Evolutionary conservation across 176 grass and related monocot species (phyloP).

Genomic region (Lolium perenne): DNA sequence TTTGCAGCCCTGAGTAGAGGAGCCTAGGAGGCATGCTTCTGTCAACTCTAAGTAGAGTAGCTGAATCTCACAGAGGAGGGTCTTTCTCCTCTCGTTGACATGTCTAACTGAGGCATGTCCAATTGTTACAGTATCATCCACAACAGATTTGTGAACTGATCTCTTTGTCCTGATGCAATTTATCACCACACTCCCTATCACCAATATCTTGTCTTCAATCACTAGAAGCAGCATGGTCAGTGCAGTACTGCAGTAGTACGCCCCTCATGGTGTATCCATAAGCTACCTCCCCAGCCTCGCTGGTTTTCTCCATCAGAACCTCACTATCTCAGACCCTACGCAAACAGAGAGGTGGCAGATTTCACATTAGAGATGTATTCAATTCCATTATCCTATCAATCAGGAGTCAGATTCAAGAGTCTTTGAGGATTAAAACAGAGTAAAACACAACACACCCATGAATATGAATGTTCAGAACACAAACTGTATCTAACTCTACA

Average conservation of each 20-base stretch:
- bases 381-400: constrained; percentile 1
- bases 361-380: constrained; percentile 19
- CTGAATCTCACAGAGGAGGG: constrained; percentile 56
- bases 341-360: background rate
- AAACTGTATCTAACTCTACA: background rate
- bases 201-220: constrained; percentile 52
- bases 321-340: constrained; percentile 51
- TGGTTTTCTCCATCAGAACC: constrained; percentile 58
- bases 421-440: background rate
- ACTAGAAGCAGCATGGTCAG: constrained; percentile 56
- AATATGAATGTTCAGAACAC: constrained; percentile 13
- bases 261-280: constrained; percentile 50
- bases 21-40: background rate
- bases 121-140: constrained; percentile 54
- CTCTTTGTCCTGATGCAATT: constrained; percentile 48
- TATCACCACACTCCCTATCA: constrained; percentile 44
- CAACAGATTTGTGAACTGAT: constrained; percentile 41
- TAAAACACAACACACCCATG: background rate
- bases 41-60: constrained; percentile 51
- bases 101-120: constrained; percentile 33
- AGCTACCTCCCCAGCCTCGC: constrained; percentile 40
- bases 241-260: background rate
- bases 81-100: constrained; percentile 47
- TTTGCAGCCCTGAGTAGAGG: background rate
- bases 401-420: background rate